Evolutionary conservation across 2,329 filamentous ascomycete species (phyloP).

Genomic region (Beauveria scarabaeidicola): DNA sequence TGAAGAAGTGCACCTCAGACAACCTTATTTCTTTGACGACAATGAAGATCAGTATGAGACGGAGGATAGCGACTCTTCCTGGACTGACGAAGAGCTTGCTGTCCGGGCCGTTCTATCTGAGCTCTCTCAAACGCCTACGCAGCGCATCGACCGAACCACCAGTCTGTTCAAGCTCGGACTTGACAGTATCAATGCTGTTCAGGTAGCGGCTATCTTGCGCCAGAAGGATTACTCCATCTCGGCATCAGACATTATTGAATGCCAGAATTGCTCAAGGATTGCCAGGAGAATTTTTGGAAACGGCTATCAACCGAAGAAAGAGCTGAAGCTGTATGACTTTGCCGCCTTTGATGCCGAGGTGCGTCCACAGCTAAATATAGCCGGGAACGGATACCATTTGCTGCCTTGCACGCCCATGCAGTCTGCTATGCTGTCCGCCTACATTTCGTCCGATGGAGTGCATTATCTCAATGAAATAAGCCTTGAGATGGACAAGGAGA

Average conservation of each 20-base stretch:
- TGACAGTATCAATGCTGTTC: slow-evolving; percentile 81
- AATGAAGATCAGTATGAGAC: slow-evolving; percentile 11
- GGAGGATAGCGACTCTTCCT: not conserved
- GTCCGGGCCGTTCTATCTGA: slow-evolving; percentile 50
- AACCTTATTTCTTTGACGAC: slow-evolving; percentile 17
- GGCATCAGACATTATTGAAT: slow-evolving; percentile 66
- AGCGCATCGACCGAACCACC: slow-evolving; percentile 48
- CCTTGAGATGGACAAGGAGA: slow-evolving; percentile 36
- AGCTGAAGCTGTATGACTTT: slow-evolving; percentile 28
- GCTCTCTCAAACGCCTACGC: slow-evolving; percentile 44
- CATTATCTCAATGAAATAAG: slow-evolving; percentile 70
- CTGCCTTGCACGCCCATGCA: slow-evolving; percentile 76
- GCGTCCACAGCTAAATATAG: slow-evolving; percentile 20
- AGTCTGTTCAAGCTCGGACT: slow-evolving; percentile 84
- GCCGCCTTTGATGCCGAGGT: slow-evolving; percentile 28
- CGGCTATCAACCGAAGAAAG: not conserved
- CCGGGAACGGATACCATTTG: slow-evolving; percentile 36
- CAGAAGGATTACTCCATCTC: slow-evolving; percentile 49
- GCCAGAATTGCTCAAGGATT: slow-evolving; percentile 37
- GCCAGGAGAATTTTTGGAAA: slow-evolving; percentile 16
- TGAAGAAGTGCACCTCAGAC: slow-evolving; percentile 12
- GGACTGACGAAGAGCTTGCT: slow-evolving; percentile 17
- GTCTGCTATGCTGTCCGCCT: slow-evolving; percentile 69
- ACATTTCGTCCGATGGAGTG: slow-evolving; percentile 54
- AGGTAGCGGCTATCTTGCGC: slow-evolving; percentile 63